Evolutionary conservation across 2,329 filamentous ascomycete genomes (phyloP), one percentile per base, ranked within the genome.

Genomic region (Coniochaeta pulveracea): DNA sequence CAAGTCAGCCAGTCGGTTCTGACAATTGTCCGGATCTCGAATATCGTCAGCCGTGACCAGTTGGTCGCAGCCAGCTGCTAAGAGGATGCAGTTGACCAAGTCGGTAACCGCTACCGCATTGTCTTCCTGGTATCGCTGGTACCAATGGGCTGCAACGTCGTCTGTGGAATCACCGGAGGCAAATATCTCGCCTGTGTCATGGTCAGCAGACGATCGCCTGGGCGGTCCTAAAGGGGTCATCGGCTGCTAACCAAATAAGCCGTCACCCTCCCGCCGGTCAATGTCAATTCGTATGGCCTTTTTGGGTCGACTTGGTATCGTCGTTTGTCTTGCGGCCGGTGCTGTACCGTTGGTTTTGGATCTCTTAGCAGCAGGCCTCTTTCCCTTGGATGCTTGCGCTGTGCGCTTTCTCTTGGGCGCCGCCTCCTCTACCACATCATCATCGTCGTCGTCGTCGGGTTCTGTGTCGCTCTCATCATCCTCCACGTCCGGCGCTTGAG

Each of bases 1-100:
- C n/a, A 98, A 66, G 47, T 96, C 88, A 15, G 71, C 66, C 28
- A 98, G 63, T 49, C 77, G 78, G 48, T 76, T 78, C 12, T 83
- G 75, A 30, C 80, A 84, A 49, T 91, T 86, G 52, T 98, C 91
- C 6, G 85, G 76, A 51, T 98, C 89, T 43, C 80, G 76, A 42
- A 95, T 84, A 52, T 96, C 86, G 50, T 91, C 78, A 24, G 74
- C 71, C 8, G 79, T 81, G 35, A 98, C 74, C 43, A 81, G 72
- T 34, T 84, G 66, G 35, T 85, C 75, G 52, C 88, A 93, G 19
- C 91, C 91, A 12, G 88, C 76, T 40, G 83, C 72, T 47, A 73
- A 69, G 23, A 82, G 56, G 22, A 80, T 68, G 43, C 76, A 78
- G 54, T 80, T 81, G 45, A 82, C 67, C 35, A 81, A 57, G 31